Percentiles rank a stretch among this genome's conserved stretches.
Conservation (phyloP, 371 early-diverging fungal species). For the Mucor racemosus region DNA sequence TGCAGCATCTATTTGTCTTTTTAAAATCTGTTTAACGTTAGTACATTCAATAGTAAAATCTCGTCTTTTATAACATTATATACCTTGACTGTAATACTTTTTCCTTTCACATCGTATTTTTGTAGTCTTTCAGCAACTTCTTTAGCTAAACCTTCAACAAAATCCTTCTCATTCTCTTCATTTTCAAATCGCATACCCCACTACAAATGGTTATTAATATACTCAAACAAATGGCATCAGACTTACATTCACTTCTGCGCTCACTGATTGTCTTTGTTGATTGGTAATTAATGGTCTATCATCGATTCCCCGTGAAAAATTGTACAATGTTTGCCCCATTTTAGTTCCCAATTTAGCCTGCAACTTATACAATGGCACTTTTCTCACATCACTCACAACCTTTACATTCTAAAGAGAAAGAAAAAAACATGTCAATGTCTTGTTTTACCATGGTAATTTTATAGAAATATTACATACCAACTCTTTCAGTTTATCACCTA, state of each 20-base stretch:
- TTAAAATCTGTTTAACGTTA: constrained; percentile 38
- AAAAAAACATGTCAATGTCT: not conserved
- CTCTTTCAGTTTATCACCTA: constrained; percentile 45
- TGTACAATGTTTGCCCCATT: constrained; percentile 67
- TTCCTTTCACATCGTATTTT: constrained; percentile 51
- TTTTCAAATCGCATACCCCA: constrained; percentile 90
- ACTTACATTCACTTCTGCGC: constrained; percentile 69
- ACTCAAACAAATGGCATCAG: too few relatives aligned
- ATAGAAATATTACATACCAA: constrained; percentile 25
- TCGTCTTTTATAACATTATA: not conserved
- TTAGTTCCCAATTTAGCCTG: constrained; percentile 74
- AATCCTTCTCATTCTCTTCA: constrained; percentile 62
- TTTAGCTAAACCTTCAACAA: constrained; percentile 53
- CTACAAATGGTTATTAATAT: constrained; percentile 10
- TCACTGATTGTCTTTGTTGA: constrained; percentile 76
- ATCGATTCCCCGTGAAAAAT: constrained; percentile 80
- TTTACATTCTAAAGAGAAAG: constrained; percentile 39
- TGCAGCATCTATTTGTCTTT: constrained; percentile 50
- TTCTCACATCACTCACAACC: constrained; percentile 61
- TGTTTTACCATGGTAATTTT: not conserved
- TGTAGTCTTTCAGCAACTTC: constrained; percentile 60
- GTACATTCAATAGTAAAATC: not conserved
- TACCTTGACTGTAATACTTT: constrained; percentile 65
- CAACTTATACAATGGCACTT: constrained; percentile 40
- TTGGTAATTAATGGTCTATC: constrained; percentile 62